Evolutionary conservation across 495 filamentous ascomycete genomes (phyloP).

Genomic region (Aspergillus funiculosus): DNA sequence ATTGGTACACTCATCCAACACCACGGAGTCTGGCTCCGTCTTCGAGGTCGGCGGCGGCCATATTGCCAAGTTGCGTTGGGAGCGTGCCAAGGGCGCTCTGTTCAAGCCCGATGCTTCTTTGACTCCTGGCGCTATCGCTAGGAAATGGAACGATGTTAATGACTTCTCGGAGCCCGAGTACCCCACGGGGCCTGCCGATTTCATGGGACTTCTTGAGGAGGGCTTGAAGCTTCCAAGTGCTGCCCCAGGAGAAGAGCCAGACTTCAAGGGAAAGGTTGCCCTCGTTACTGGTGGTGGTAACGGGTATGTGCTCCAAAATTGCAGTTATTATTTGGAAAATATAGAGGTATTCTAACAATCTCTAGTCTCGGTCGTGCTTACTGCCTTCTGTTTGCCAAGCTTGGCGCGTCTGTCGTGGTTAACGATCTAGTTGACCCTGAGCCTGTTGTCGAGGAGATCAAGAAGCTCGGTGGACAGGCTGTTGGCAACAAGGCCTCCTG

Average conservation of each 20-base stretch:
- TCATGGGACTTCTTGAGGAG: slow-evolving; percentile 79
- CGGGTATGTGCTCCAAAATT: slow-evolving; percentile 48
- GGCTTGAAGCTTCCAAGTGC: slow-evolving; percentile 73
- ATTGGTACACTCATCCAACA: slow-evolving; percentile 84
- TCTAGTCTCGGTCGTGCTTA: slow-evolving; percentile 86
- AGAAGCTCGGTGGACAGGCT: slow-evolving; percentile 82
- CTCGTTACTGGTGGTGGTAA: slow-evolving; percentile 89
- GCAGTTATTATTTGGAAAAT: not conserved
- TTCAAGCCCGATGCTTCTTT: slow-evolving; percentile 84
- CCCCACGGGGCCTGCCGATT: slow-evolving; percentile 83
- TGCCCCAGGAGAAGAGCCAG: slow-evolving; percentile 67
- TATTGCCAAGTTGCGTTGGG: slow-evolving; percentile 91
- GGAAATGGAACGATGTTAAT: slow-evolving; percentile 80
- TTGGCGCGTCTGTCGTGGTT: slow-evolving; percentile 85
- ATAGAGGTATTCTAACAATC: slow-evolving; percentile 9
- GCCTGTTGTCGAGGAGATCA: slow-evolving; percentile 84
- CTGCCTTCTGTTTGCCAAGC: slow-evolving; percentile 82
- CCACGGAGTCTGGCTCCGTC: slow-evolving; percentile 75
- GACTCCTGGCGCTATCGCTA: slow-evolving; percentile 80
- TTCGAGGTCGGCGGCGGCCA: slow-evolving; percentile 94
- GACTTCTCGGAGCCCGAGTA: slow-evolving; percentile 84
- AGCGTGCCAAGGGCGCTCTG: slow-evolving; percentile 84
- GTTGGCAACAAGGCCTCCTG: slow-evolving; percentile 90
- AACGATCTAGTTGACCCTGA: slow-evolving; percentile 96
- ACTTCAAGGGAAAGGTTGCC: slow-evolving; percentile 87